Percentiles rank a stretch among this genome's conserved stretches.
phyloP scores from a whole-genome alignment of 139 green algal genomes.

The Haematococcus lacustris region DNA sequence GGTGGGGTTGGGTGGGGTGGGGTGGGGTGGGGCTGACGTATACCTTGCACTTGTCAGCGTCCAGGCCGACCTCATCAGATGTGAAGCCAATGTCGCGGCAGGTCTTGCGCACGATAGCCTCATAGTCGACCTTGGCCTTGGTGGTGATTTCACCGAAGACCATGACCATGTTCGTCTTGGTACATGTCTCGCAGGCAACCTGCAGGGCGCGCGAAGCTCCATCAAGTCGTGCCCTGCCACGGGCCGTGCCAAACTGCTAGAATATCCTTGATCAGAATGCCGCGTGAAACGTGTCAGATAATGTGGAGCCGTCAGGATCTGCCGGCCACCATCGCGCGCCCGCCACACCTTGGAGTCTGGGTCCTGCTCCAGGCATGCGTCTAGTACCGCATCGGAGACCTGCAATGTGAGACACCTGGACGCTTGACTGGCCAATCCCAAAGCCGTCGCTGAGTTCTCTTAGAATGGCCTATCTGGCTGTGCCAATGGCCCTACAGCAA shows the following conservation, averaged over 20 bases:
- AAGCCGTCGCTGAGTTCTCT: too few species aligned
- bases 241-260: too few species aligned
- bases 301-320: too few species aligned
- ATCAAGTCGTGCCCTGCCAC: background rate
- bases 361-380: slow-evolving; percentile 95
- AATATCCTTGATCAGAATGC: too few species aligned
- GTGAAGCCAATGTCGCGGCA: slow-evolving; percentile 92
- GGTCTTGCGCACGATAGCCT: slow-evolving; percentile 71
- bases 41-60: slow-evolving; percentile 95
- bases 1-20: too few species aligned
- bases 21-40: too few species aligned
- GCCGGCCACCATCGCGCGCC: too few species aligned
- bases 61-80: slow-evolving; percentile 87
- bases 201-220: slow-evolving; percentile 13
- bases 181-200: slow-evolving; percentile 95
- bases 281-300: too few species aligned
- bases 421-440: too few species aligned
- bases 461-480: too few species aligned
- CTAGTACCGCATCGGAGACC: slow-evolving; percentile 97
- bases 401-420: too few species aligned
- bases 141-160: slow-evolving; percentile 99
- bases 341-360: slow-evolving; percentile 81
- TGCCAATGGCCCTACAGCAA: too few species aligned
- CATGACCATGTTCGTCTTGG: slow-evolving; percentile 99
- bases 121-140: slow-evolving; percentile 98